Evolutionary conservation across 495 filamentous ascomycete genomes (phyloP).

Genomic region (Hypoxylon perforatum): DNA sequence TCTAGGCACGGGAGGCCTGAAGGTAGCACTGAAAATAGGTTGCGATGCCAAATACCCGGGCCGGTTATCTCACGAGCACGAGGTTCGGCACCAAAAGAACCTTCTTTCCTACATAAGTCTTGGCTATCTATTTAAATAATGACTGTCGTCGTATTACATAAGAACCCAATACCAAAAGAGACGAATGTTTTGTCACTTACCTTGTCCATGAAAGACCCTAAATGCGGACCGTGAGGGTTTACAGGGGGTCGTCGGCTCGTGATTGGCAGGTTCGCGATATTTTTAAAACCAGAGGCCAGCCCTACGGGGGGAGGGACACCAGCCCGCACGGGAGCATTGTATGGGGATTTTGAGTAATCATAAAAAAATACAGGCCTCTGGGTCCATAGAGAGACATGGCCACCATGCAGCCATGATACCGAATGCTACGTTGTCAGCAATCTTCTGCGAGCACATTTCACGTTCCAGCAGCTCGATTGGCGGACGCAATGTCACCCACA

Average conservation of each 20-base stretch:
- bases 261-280: slow-evolving; percentile 31
- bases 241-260: not conserved
- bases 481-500: not conserved
- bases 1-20: not conserved
- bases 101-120: not conserved
- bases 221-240: not conserved
- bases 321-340: too few relatives aligned
- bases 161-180: not conserved
- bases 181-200: not conserved
- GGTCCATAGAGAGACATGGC: slow-evolving; percentile 20
- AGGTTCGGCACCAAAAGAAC: slow-evolving; percentile 7
- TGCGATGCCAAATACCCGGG: not conserved
- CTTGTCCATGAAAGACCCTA: too few relatives aligned
- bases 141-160: slow-evolving; percentile 10
- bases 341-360: slow-evolving; percentile 1
- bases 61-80: not conserved
- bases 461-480: slow-evolving; percentile 24
- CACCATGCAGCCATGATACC: slow-evolving; percentile 14
- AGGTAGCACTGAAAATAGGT: slow-evolving; percentile 14
- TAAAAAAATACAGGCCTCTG: slow-evolving; percentile 1
- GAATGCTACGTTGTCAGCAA: slow-evolving; percentile 31
- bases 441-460: slow-evolving; percentile 8
- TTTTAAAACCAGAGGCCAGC: slow-evolving; percentile 32
- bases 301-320: slow-evolving; percentile 9
- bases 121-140: slow-evolving; percentile 6